Base-by-base conservation (phyloP, 139 green algal species). In the Coelastrella sp. region DNA sequence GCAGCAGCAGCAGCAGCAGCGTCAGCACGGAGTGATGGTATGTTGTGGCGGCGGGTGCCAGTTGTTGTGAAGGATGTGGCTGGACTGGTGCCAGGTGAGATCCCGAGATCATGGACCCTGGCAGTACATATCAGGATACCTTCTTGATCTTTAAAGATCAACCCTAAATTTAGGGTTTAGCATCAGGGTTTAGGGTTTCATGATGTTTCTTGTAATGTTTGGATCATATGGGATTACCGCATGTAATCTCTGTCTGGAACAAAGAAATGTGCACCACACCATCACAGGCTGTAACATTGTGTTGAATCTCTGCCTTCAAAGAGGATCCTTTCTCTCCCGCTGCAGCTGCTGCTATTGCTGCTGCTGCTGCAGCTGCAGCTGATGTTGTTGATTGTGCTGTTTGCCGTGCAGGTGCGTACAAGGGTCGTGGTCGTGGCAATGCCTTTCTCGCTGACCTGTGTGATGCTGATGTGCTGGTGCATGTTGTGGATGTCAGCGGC, bases 391-490 rank as follows among this genome's bases (percentile, higher is more conserved):
- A 7, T 27, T 7, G 61, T 65, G 61, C 65, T 65, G 24, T 58
- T n/a, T 86, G 6, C 76, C 12, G 68, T 10, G 6, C 82, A 90
- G 73, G 80, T 56, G 86, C 86, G 22, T 90, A 91, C 86, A 14
- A 90, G 89, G 94, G 94, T 24, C 80, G 85, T 6, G 94, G 94
- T 24, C 82, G 91, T 10, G 94, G 94, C 79, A 96, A 96, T 73
- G 90, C 92, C 22, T 96, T 96, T 85, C 91, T 96, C 35, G 93
- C 94, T 82, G 94, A 96, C 88, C 89, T 96, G 19, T 94, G 91
- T 83, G 94, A 95, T 56, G 93, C 94, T 8, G 92, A 94, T 66
- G 92, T 93, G 60, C 78, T 95, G n/a, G 88, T 94, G 14, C 92
- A 92, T 61, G 92, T 93, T 19, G 65, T 94, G 8, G 91, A 94